A percentile compares a stretch with the other conserved stretches of the same genome.
Conservation (phyloP, 805 yeast genomes). For the Candida tammaniensis region DNA sequence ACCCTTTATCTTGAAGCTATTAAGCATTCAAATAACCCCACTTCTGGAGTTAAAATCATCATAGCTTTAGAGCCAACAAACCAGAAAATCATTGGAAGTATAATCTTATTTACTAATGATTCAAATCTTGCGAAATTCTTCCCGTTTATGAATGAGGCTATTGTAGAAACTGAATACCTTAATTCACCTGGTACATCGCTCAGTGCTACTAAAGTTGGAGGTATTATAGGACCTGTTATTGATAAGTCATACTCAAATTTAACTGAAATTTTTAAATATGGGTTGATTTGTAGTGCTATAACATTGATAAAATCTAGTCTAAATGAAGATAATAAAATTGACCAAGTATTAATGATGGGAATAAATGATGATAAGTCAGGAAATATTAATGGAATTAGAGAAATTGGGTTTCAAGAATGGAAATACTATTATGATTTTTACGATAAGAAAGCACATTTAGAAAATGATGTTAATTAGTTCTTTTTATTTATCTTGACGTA, state of each 20-base stretch:
- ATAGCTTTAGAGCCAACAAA: conserved; percentile 54
- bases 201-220: conserved; percentile 35
- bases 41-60: conserved; percentile 44
- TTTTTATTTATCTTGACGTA: too few species aligned
- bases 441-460: conserved; percentile 18
- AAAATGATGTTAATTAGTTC: background rate
- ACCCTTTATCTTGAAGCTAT: conserved; percentile 38
- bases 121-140: conserved; percentile 45
- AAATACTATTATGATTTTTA: conserved; percentile 34
- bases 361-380: conserved; percentile 31
- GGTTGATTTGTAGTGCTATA: conserved; percentile 55
- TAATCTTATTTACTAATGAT: conserved; percentile 45
- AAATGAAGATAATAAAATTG: conserved; percentile 25
- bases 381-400: conserved; percentile 31
- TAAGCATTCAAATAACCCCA: conserved; percentile 24
- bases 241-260: conserved; percentile 53
- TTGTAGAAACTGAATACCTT: conserved; percentile 9
- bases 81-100: conserved; percentile 51
- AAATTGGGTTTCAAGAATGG: conserved; percentile 43
- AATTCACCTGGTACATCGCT: conserved; percentile 3
- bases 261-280: conserved; percentile 52
- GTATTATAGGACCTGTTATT: conserved; percentile 50
- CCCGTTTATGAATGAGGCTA: conserved; percentile 50
- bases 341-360: conserved; percentile 37
- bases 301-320: conserved; percentile 41